Conservation (phyloP, 169 alveolate genomes). For the Perkinsus chesapeaki region DNA sequence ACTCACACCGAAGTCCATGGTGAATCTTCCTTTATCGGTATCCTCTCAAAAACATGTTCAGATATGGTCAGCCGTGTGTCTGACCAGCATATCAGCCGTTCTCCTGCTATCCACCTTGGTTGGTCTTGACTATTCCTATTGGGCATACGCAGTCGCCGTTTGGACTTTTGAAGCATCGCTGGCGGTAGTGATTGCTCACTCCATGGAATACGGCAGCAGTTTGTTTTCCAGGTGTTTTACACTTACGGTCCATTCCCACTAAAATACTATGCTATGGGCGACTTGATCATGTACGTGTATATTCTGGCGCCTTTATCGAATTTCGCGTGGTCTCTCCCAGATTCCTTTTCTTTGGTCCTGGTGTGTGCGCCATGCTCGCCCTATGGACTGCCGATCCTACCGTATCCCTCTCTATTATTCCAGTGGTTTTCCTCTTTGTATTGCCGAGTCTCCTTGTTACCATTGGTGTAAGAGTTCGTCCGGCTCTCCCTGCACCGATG, state of each 20-base stretch:
- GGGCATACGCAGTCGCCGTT: not conserved
- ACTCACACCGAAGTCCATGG: not conserved
- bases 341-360: not conserved
- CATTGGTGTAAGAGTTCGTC: not conserved
- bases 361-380: not conserved
- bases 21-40: not conserved
- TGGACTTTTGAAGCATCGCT: not conserved
- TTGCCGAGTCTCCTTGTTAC: not conserved
- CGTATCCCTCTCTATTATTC: not conserved
- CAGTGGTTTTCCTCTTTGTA: not conserved
- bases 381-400: not conserved
- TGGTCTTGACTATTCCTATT: not conserved
- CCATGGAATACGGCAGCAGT: too few species aligned
- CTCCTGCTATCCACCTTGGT: not conserved
- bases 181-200: too few species aligned
- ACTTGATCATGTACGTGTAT: not conserved
- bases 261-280: not conserved
- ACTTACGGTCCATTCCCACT: not conserved
- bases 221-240: not conserved
- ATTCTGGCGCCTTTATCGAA: not conserved
- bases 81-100: not conserved
- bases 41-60: not conserved
- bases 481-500: not conserved
- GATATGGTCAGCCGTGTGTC: not conserved
- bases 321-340: not conserved